Base-by-base conservation (phyloP, 2,329 filamentous ascomycete genomes). In the Trichoderma pleuroti region DNA sequence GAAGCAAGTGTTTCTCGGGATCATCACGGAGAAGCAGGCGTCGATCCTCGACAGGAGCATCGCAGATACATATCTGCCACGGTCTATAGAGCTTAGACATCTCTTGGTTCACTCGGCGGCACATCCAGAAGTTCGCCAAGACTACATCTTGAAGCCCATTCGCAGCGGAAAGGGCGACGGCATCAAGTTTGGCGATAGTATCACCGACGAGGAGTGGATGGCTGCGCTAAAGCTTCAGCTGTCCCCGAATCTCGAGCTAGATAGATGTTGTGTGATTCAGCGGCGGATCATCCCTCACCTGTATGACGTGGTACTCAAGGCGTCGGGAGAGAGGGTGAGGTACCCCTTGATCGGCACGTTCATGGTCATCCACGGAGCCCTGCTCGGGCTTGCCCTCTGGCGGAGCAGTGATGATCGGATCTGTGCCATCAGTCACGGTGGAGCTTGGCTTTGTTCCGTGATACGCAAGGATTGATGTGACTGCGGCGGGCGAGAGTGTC, bases 121-220 rank as follows among this genome's bases (percentile, higher is more conserved):
- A 11, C 70, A 66, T 16, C 71, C 74, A 1, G 16, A 73, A 0
- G 18, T 76, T 9, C 77, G 74, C 21, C 57, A 78, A 5, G 52
- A 76, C 1, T 82, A 78, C 71, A 72, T 83, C 0, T 74, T 83
- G 0, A 84, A 84, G 59, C 80, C 80, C 0, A 78, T 80, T 16
- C 78, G 80, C 1, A 76, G 80, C 14, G 82, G 81, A 0, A 82
- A 82, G 56, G 82, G 82, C 0, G 77, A 76, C 0, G 82, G 82
- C 2, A 83, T 83, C 46, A 49, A 81, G 0, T 83, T 84, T 64
- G 80, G 81, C 11, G 78, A 81, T 4, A 80, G 82, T 18, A 12
- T 82, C 4, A 71, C 62, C 21, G 64, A 70, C 0, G 72, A 74
- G 0, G 76, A 78, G 32, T 83, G 81, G 82, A 18, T 70, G 0